Evolutionary conservation across 768 basidiomycete genomes (phyloP).

Genomic region (Psilocybe cubensis): DNA sequence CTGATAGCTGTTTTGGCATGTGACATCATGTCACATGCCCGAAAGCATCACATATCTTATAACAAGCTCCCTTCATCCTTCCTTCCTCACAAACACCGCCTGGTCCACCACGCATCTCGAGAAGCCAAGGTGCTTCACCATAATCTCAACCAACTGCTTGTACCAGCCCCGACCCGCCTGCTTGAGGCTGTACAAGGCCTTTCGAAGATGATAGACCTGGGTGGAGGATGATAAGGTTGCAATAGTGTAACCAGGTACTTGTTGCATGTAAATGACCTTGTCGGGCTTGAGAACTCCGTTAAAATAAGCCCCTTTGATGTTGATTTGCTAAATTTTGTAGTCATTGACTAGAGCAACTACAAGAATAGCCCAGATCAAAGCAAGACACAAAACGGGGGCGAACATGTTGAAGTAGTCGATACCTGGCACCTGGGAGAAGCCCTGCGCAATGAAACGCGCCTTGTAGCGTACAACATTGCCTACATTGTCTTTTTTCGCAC

Average conservation of each 20-base stretch:
- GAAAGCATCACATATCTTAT: too few species aligned
- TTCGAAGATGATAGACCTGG: constrained; percentile 24
- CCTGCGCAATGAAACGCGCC: too few species aligned
- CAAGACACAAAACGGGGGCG: constrained; percentile 28
- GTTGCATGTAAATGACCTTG: constrained; percentile 10
- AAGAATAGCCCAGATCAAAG: constrained; percentile 29
- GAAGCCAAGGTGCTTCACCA: constrained; percentile 20
- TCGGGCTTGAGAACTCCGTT: constrained; percentile 19
- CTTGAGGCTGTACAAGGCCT: constrained; percentile 33
- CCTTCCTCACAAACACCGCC: constrained; percentile 25
- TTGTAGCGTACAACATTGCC: constrained; percentile 32
- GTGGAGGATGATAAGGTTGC: neutral
- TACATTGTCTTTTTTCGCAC: constrained; percentile 32
- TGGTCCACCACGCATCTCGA: constrained; percentile 23
- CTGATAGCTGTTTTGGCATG: too few species aligned
- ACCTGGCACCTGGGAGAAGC: too few species aligned
- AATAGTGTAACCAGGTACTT: constrained; percentile 17
- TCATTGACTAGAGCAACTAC: constrained; percentile 33
- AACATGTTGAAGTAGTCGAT: constrained; percentile 42
- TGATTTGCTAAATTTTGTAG: constrained; percentile 38
- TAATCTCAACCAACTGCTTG: constrained; percentile 14
- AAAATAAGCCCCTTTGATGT: constrained; percentile 45
- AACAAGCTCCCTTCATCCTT: constrained; percentile 1
- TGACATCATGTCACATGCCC: too few species aligned
- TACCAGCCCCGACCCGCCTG: constrained; percentile 31